Evolutionary conservation across 202 grass and related monocot species (phyloP).

Genomic region (Zizania palustris): DNA sequence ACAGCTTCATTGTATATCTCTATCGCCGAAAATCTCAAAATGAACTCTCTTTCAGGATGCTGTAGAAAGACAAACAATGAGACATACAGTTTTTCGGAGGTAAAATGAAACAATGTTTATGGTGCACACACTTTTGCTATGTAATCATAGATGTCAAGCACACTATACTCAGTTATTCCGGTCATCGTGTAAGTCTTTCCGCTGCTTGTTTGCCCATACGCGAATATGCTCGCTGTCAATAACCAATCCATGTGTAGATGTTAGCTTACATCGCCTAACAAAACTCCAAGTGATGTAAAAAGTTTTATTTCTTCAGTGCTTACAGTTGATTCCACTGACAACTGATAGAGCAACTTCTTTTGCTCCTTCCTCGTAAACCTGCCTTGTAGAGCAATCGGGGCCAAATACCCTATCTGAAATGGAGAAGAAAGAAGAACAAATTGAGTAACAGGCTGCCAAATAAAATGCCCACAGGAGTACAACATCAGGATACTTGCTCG

Average conservation of each 20-base stretch:
- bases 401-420: slow-evolving; percentile 88
- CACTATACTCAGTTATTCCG: slow-evolving; percentile 73
- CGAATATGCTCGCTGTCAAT: slow-evolving; percentile 88
- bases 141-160: slow-evolving; percentile 81
- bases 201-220: slow-evolving; percentile 95
- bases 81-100: not conserved
- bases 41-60: slow-evolving; percentile 88
- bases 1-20: slow-evolving; percentile 99
- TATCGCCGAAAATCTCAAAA: slow-evolving; percentile 89
- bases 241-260: slow-evolving; percentile 21
- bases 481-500: slow-evolving; percentile 16
- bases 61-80: slow-evolving; percentile 40
- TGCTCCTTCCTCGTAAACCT: slow-evolving; percentile 86
- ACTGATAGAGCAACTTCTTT: slow-evolving; percentile 92
- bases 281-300: not conserved
- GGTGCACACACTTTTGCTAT: slow-evolving; percentile 51
- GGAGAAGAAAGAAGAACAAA: slow-evolving; percentile 25
- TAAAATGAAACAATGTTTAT: slow-evolving; percentile 12
- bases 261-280: slow-evolving; percentile 18
- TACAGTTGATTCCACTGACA: slow-evolving; percentile 90
- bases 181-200: slow-evolving; percentile 98
- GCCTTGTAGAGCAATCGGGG: slow-evolving; percentile 56
- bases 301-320: slow-evolving; percentile 16
- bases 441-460: slow-evolving; percentile 16
- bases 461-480: not conserved